Conservation (phyloP, 192 early-diverging fungal genomes). For the Backusella sp. region DNA sequence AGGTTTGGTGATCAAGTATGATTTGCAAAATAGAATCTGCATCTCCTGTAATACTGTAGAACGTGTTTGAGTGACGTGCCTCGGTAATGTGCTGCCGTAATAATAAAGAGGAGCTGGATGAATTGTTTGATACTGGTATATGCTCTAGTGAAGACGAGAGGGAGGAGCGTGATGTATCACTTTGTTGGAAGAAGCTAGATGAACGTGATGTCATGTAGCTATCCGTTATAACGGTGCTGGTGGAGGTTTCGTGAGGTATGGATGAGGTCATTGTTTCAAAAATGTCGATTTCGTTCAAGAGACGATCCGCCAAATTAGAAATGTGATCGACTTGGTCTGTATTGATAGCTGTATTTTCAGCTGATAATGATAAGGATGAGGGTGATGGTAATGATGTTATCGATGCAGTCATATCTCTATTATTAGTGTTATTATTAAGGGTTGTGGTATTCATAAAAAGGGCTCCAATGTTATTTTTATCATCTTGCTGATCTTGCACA, state of each 20-base stretch:
- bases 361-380: background rate
- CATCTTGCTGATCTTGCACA: background rate
- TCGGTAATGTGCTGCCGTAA: slow-evolving; percentile 14
- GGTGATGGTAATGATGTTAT: background rate
- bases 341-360: background rate
- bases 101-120: background rate
- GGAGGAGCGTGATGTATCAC: background rate
- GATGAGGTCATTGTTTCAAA: slow-evolving; percentile 12
- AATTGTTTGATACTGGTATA: slow-evolving; percentile 1
- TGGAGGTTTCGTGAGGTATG: background rate
- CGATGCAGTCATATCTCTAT: background rate
- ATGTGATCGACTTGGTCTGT: slow-evolving; percentile 8
- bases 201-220: background rate
- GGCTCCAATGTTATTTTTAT: background rate
- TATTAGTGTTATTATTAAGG: background rate
- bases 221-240: background rate
- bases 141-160: background rate
- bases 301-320: slow-evolving; percentile 22
- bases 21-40: slow-evolving; percentile 12
- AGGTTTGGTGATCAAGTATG: slow-evolving; percentile 17
- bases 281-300: slow-evolving; percentile 19
- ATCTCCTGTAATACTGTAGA: slow-evolving; percentile 12
- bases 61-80: slow-evolving; percentile 15
- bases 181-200: background rate
- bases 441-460: background rate